phyloP scores from a whole-genome alignment of 1,139 yeast genomes.

The Geotrichum phurueaensis region DNA sequence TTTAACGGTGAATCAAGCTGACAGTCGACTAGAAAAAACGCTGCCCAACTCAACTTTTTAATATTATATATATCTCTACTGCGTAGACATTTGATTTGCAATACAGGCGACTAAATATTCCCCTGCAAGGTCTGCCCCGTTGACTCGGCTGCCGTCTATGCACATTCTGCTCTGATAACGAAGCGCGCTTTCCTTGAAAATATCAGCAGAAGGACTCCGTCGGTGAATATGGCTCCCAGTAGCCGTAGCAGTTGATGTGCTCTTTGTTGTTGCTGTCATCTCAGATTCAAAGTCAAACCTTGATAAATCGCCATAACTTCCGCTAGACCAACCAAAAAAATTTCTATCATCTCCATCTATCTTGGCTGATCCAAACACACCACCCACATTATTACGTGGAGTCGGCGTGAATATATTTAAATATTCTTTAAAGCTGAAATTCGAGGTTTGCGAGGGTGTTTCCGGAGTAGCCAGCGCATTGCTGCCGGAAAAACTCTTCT shows the following conservation, averaged over 20 bases:
- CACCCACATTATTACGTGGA: slow-evolving; percentile 37
- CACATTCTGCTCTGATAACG: not conserved
- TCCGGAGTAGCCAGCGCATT: slow-evolving; percentile 22
- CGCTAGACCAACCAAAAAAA: not conserved
- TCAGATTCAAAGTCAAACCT: not conserved
- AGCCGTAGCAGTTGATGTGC: no score
- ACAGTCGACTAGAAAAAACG: no score
- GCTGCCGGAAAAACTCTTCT: no score
- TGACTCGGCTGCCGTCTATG: no score
- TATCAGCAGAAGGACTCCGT: not conserved
- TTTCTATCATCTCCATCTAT: not conserved
- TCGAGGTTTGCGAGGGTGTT: slow-evolving; percentile 46
- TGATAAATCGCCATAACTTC: not conserved
- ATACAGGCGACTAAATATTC: no score
- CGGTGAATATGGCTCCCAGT: no score
- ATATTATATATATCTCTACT: no score
- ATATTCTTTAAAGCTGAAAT: slow-evolving; percentile 60
- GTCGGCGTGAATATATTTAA: slow-evolving; percentile 74
- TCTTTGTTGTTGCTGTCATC: not conserved
- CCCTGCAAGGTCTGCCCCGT: no score
- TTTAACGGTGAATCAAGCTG: no score
- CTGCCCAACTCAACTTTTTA: no score
- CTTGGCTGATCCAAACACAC: not conserved
- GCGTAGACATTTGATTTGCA: no score
- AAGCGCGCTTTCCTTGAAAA: not conserved